Evolutionary conservation across 306 rosid species (phyloP).

Genomic region (Canavalia gladiata): DNA sequence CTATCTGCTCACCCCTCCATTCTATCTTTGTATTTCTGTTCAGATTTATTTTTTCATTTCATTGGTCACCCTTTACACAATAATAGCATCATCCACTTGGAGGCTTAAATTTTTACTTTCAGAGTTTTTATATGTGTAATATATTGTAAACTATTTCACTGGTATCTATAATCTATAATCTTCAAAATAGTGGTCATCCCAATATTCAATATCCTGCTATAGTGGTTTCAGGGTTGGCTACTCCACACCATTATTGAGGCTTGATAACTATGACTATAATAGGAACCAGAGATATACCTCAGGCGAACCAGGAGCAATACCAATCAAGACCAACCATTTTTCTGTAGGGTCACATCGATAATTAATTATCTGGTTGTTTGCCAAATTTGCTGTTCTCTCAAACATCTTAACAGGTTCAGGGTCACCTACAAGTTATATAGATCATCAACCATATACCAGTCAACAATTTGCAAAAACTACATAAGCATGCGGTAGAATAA

Average conservation of each 20-base stretch:
- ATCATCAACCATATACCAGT: conserved; percentile 45
- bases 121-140: neutral
- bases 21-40: neutral
- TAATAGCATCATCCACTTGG: neutral
- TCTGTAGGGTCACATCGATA: conserved; percentile 96
- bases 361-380: conserved; percentile 93
- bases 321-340: conserved; percentile 99
- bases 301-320: conserved; percentile 98
- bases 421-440: conserved; percentile 68
- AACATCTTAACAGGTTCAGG: conserved; percentile 96
- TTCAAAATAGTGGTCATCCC: neutral
- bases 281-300: conserved; percentile 71
- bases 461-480: conserved; percentile 36
- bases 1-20: neutral
- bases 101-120: conserved; percentile 11
- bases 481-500: conserved; percentile 36
- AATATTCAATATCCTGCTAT: neutral
- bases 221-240: neutral
- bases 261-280: conserved; percentile 22
- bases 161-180: neutral
- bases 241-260: neutral
- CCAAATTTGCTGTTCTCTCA: conserved; percentile 94
- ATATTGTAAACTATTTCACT: neutral
- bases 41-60: neutral
- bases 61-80: neutral